These are phyloP conservation scores for Russula brevipes DNA, from an alignment of 768 basidiomycete genomes.

Conservation along the genomic window DNA sequence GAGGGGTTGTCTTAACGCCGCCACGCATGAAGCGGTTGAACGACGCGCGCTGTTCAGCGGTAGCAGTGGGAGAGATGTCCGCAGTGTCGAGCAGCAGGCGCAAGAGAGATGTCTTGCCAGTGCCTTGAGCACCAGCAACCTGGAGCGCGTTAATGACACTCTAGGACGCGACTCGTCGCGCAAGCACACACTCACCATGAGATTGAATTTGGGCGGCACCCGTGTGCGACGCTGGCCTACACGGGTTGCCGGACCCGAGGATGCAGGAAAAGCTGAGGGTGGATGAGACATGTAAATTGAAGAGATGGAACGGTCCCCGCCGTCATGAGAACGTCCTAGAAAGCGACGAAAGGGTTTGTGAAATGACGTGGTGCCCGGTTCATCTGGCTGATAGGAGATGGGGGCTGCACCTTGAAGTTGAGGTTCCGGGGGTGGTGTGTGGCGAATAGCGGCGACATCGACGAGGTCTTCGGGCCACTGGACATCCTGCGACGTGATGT, in stretches of 20 bases:
- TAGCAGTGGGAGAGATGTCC: constrained; percentile 73
- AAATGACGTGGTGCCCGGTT: constrained; percentile 60
- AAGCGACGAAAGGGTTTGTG: constrained; percentile 70
- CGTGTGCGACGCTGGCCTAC: constrained; percentile 61
- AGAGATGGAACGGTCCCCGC: constrained; percentile 53
- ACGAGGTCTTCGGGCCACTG: constrained; percentile 84
- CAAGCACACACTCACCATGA: constrained; percentile 55
- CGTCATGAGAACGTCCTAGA: constrained; percentile 34
- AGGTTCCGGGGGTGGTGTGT: constrained; percentile 35
- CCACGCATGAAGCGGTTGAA: constrained; percentile 63
- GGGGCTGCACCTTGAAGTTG: constrained; percentile 63
- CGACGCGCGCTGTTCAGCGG: constrained; percentile 61
- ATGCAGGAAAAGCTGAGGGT: constrained; percentile 53
- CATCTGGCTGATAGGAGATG: constrained; percentile 54
- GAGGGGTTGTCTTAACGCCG: constrained; percentile 52
- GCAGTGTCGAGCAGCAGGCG: constrained; percentile 80
- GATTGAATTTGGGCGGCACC: constrained; percentile 73
- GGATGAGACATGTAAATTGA: constrained; percentile 62
- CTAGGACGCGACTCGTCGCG: background rate
- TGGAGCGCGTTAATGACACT: constrained; percentile 28
- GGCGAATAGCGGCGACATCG: constrained; percentile 60
- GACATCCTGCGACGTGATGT: constrained; percentile 67
- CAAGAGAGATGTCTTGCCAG: constrained; percentile 80
- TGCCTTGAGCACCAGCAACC: constrained; percentile 77
- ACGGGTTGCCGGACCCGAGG: constrained; percentile 38